Conservation (phyloP, 208 protist genomes). For the Kentomonas sorsogonicus region DNA sequence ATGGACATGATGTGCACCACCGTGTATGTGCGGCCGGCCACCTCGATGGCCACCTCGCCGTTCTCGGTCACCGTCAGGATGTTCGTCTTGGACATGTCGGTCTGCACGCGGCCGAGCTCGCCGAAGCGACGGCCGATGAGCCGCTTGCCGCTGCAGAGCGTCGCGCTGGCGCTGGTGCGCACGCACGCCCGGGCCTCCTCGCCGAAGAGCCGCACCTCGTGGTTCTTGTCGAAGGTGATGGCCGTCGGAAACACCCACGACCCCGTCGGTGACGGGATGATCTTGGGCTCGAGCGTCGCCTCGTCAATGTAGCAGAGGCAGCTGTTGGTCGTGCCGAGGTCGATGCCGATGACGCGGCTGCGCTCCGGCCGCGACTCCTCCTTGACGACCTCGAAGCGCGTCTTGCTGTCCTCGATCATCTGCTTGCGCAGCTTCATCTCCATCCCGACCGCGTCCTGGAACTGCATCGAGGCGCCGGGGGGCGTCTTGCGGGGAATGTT, state of each 20-base stretch:
- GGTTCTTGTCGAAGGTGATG: conserved; percentile 89
- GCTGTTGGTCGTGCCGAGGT: conserved; percentile 98
- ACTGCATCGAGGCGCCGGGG: conserved; percentile 44
- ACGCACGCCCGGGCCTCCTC: conserved; percentile 86
- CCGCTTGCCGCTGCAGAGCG: conserved; percentile 87
- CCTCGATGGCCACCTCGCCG: conserved; percentile 82
- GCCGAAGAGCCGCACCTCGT: conserved; percentile 80
- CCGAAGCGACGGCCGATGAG: conserved; percentile 85
- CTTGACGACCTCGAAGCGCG: conserved; percentile 72
- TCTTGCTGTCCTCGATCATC: conserved; percentile 55
- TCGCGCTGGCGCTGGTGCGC: conserved; percentile 79
- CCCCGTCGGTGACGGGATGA: conserved; percentile 87
- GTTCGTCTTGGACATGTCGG: conserved; percentile 82
- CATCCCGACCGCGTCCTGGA: conserved; percentile 74
- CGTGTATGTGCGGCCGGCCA: conserved; percentile 87
- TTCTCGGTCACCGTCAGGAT: conserved; percentile 83
- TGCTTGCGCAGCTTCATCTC: conserved; percentile 69
- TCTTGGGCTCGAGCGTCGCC: conserved; percentile 65
- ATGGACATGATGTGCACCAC: conserved; percentile 91
- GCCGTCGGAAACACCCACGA: conserved; percentile 90
- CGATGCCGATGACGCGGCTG: conserved; percentile 92
- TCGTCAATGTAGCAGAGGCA: conserved; percentile 92
- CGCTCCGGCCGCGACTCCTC: conserved; percentile 59
- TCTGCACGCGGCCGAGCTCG: conserved; percentile 77
- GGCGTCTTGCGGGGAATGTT: conserved; percentile 19